Evolutionary conservation across 2,329 filamentous ascomycete species (phyloP).

Genomic region (Cladosporium sp.): DNA sequence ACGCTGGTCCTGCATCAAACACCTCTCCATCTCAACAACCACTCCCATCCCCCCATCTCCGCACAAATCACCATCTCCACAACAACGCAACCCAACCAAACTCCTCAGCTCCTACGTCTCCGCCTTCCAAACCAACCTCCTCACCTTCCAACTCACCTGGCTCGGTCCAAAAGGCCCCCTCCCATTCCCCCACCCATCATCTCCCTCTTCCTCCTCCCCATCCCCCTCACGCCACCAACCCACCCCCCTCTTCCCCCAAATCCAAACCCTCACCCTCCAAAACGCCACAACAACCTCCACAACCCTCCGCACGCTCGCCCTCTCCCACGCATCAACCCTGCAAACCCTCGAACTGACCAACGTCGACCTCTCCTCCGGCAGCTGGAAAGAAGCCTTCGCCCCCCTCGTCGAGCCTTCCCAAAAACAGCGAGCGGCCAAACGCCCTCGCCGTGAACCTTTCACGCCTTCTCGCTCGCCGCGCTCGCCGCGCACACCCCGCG

Average conservation of each 20-base stretch:
- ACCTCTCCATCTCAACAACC: constrained; percentile 64
- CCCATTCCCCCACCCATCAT: constrained; percentile 52
- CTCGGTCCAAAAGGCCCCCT: constrained; percentile 67
- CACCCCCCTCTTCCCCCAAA: constrained; percentile 66
- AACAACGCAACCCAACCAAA: constrained; percentile 62
- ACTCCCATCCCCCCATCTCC: not conserved
- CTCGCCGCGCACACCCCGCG: not conserved
- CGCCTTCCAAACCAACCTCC: constrained; percentile 47
- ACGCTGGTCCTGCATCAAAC: constrained; percentile 73
- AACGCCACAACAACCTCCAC: constrained; percentile 68
- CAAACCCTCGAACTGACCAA: constrained; percentile 78
- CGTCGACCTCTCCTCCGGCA: constrained; percentile 65
- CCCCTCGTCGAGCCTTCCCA: constrained; percentile 55
- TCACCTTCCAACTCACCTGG: constrained; percentile 74
- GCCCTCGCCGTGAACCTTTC: too few relatives aligned
- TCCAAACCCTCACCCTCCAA: constrained; percentile 66
- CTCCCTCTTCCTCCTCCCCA: not conserved
- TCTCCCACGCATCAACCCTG: constrained; percentile 62
- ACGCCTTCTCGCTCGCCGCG: not conserved
- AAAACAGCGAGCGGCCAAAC: not conserved
- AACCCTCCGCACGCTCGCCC: constrained; percentile 67
- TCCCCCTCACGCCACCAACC: constrained; percentile 27
- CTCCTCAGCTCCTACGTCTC: constrained; percentile 77
- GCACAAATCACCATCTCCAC: constrained; percentile 40
- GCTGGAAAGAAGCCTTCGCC: constrained; percentile 78